Conservation (phyloP, 768 basidiomycete genomes). For the Dioszegia aurantiaca region DNA sequence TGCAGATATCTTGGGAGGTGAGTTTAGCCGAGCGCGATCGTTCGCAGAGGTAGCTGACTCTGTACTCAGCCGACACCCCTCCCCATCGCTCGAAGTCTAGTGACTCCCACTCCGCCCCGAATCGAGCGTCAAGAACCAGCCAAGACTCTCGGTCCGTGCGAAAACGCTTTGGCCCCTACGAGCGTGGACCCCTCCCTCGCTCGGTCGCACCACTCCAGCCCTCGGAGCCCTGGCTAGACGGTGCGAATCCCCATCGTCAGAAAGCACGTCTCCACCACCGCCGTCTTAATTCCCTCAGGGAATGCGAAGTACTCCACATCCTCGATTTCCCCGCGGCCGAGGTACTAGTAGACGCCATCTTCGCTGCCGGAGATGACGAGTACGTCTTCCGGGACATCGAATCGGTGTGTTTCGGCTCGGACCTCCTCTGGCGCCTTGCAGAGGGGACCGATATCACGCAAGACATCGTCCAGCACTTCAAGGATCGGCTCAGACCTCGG, state of each 20-base stretch:
- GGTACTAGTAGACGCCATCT: conserved; percentile 3
- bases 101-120: too few species aligned
- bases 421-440: conserved; percentile 7
- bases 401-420: conserved; percentile 5
- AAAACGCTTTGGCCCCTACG: too few species aligned
- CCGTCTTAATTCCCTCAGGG: background rate
- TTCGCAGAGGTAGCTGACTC: too few species aligned
- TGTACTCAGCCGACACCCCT: background rate
- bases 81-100: too few species aligned
- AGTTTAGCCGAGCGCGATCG: background rate
- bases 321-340: conserved; percentile 6
- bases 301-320: conserved; percentile 6
- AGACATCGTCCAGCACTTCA: background rate
- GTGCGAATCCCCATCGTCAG: background rate
- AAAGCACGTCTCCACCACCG: background rate
- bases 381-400: background rate
- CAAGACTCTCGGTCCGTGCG: too few species aligned
- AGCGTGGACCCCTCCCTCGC: too few species aligned
- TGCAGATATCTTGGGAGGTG: background rate
- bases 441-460: background rate
- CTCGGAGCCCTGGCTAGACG: background rate
- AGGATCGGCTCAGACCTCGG: conserved; percentile 1
- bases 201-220: background rate
- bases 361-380: background rate
- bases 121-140: too few species aligned